Base-by-base conservation (phyloP, 805 yeast genomes). In the Cyberlindnera euphorbiiphila region DNA sequence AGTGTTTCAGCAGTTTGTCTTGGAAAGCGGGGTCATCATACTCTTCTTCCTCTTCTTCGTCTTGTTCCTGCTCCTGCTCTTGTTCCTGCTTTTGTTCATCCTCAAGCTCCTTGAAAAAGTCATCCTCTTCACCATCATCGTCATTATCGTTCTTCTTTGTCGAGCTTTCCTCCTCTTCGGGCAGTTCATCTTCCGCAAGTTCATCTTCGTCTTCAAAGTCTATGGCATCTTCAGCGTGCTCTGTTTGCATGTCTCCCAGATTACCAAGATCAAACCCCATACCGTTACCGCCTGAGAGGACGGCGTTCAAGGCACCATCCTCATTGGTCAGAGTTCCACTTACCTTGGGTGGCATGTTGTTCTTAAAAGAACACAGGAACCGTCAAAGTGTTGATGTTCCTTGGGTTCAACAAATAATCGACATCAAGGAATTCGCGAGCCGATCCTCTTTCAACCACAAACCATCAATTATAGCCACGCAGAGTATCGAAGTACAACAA, bases 121-220 rank as follows among this genome's bases (percentile, higher is more conserved):
- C 69, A 34, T 61, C 68, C 8, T 18, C 31, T 8, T 50, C 66
- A n/a, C 56, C 57, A 15, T 55, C 63, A n/a, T 54, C 68, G 17
- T 47, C 57, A 6, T 34, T 43, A 15, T 23, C 39, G 11, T 11
- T 14, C 10, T 12, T 12, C 15, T n/a, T 29, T 6, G 15, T 25
- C 4, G 39, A 31, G 36, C 46, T 18, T 9, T 50, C 36, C 18
- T 45, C 45, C 41, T 41, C 68, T 21, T 62, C 69, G 1, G 68
- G 68, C 3, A 61, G 51, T 39, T 85, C 95, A 16, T 89, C 96
- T 17, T 89, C 97, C 0, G 97, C 97, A 33, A 89, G 66, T 59
- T 89, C 97, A 49, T 89, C 97, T 53, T 85, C 94, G 57, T 86
- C 96, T 54, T 86, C 96, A 57, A 85, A 91, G 60, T 91, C 98